These are phyloP conservation scores for Limnanthes douglasii DNA, from an alignment of 345 rosid genomes.

Conservation along the genomic window DNA sequence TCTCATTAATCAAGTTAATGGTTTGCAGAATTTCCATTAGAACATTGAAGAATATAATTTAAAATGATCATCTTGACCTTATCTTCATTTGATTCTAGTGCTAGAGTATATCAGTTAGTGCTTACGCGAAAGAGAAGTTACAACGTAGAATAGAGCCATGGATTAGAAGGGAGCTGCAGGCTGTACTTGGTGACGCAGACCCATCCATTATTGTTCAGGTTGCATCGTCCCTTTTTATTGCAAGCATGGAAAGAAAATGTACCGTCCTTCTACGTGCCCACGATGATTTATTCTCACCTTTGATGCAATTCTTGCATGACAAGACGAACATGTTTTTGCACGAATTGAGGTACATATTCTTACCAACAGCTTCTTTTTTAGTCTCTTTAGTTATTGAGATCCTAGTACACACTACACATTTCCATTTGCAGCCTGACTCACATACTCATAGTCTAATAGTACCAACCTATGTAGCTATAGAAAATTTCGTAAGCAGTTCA, in stretches of 20 bases:
- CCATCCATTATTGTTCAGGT: slow-evolving; percentile 56
- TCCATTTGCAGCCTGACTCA: slow-evolving; percentile 15
- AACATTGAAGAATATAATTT: too few species aligned
- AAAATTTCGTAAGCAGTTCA: too few species aligned
- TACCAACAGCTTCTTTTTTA: too few species aligned
- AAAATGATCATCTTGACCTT: too few species aligned
- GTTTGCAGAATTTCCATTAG: too few species aligned
- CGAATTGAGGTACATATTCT: slow-evolving; percentile 54
- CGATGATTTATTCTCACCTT: slow-evolving; percentile 20
- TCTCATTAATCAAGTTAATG: neutral
- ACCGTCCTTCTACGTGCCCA: too few species aligned
- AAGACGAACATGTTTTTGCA: slow-evolving; percentile 49
- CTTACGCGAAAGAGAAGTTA: slow-evolving; percentile 18
- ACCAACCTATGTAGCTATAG: too few species aligned
- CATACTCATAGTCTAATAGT: slow-evolving; percentile 6
- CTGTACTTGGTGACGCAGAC: slow-evolving; percentile 54
- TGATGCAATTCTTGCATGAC: slow-evolving; percentile 20
- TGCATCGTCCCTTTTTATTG: slow-evolving; percentile 34
- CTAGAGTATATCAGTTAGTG: slow-evolving; percentile 17
- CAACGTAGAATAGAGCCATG: slow-evolving; percentile 45
- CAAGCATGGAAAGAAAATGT: slow-evolving; percentile 22
- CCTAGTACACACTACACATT: slow-evolving; percentile 30
- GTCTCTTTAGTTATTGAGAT: too few species aligned
- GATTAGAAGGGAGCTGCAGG: slow-evolving; percentile 59
- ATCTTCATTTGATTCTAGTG: too few species aligned